Conservation (phyloP, 1,139 yeast genomes). For the Pichiaceae sp. region DNA sequence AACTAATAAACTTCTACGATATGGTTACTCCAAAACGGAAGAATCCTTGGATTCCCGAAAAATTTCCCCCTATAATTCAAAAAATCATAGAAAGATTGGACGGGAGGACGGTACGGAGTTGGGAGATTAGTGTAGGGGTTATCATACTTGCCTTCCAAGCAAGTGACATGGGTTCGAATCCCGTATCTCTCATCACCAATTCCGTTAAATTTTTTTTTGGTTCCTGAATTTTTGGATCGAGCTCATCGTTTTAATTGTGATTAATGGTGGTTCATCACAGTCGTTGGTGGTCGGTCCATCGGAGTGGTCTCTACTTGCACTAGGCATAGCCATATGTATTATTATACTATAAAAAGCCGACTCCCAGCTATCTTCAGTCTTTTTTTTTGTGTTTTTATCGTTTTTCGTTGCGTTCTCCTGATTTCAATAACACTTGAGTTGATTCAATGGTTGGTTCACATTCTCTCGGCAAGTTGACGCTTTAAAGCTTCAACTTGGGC, state of each 20-base stretch:
- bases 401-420: neutral
- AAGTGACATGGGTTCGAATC: slow-evolving; percentile 78
- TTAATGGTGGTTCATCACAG: no score
- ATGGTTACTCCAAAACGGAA: no score
- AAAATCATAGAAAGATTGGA: no score
- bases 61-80: no score
- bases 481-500: slow-evolving; percentile 52
- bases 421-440: no score
- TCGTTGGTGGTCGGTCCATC: no score
- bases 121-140: slow-evolving; percentile 38
- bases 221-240: neutral
- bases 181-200: slow-evolving; percentile 58
- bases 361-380: neutral
- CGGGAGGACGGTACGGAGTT: no score
- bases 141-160: slow-evolving; percentile 68
- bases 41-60: no score
- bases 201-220: slow-evolving; percentile 11
- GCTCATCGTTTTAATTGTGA: no score
- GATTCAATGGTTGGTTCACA: neutral
- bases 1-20: no score
- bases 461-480: slow-evolving; percentile 30
- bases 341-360: neutral
- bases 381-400: neutral
- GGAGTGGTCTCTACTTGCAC: neutral
- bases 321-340: neutral